Base-by-base conservation (phyloP, 345 rosid species). In the Hirschfeldia incana region DNA sequence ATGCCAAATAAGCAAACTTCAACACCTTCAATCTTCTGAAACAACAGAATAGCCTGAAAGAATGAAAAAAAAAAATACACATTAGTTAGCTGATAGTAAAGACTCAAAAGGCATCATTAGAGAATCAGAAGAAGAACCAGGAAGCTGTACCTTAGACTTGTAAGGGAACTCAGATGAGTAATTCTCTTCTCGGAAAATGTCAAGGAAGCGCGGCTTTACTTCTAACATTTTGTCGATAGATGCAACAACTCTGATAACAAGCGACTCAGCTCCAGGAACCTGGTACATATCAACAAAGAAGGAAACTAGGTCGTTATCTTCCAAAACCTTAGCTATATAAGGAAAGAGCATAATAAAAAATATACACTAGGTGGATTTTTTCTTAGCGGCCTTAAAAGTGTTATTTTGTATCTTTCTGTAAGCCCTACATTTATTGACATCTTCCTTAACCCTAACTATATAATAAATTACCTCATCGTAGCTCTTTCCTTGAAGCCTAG, bases 21-120 rank as follows among this genome's bases (percentile, higher is more conserved):
- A 71, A 93, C 99, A 28, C 99, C 99, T 85, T 95, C 98, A 82
- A 95, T 95, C 92, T 93, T 95, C 86, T 95, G 99, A 84, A 95
- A 93, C 83, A 95, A 79, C 82, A 95, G 76, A 84, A 95, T 64
- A 27, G 93, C 98, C 99, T 95, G 86, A 81, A 84, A 85, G 72
- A 80, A 51, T 51, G 57, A n/a, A 51, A 73, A 84, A 46, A 64
- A 79, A 29, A 39, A 21, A 26, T 16, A 37, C 53, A 67, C 6
- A 16, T 69, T 74, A 28, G 29, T 74, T n/a, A 63, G 53, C 27
- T 74, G 21, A 61, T 67, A 6, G 63, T 46, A 27, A 53, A 63
- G 57, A 6, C n/a, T n/a, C 17, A 49, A 51, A 21, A 51, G 49
- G 65, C 36, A 70, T 64, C 32, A 70, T 34, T 62, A 73, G 69